Conservation (phyloP, 257 asterid genomes). For the Scutellaria galericulata region DNA sequence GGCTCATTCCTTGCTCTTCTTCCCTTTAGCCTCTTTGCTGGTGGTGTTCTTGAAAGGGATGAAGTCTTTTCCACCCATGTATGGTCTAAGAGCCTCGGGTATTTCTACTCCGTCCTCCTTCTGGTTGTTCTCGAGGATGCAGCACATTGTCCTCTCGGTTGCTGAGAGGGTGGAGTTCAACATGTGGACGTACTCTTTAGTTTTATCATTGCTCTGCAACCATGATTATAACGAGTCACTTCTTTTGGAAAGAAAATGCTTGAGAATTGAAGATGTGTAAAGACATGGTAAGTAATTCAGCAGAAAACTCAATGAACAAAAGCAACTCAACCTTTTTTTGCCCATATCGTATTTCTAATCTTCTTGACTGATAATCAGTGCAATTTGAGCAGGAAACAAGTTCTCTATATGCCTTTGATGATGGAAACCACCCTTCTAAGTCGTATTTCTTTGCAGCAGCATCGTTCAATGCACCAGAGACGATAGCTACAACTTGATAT, state of each 20-base stretch:
- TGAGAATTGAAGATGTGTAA: not conserved
- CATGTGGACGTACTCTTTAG: slow-evolving; percentile 85
- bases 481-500: slow-evolving; percentile 80
- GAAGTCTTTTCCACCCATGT: slow-evolving; percentile 75
- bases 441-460: slow-evolving; percentile 98
- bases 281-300: not conserved
- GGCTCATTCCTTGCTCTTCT: slow-evolving; percentile 54
- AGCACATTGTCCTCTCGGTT: slow-evolving; percentile 91
- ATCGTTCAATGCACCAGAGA: slow-evolving; percentile 93
- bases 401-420: slow-evolving; percentile 78
- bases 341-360: slow-evolving; percentile 87
- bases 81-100: slow-evolving; percentile 72
- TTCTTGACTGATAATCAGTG: slow-evolving; percentile 87
- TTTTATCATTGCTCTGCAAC: slow-evolving; percentile 75
- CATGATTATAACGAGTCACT: slow-evolving; percentile 16
- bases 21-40: slow-evolving; percentile 64
- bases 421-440: slow-evolving; percentile 96
- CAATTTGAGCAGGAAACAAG: slow-evolving; percentile 98
- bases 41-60: slow-evolving; percentile 63
- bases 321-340: slow-evolving; percentile 68
- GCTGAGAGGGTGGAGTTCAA: slow-evolving; percentile 95
- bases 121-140: slow-evolving; percentile 91
- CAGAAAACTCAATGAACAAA: too few species aligned
- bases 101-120: slow-evolving; percentile 87
- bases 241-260: not conserved